phyloP scores from a whole-genome alignment of 352 stramenopile genomes.

The Pythium rhizo-oryzae region DNA sequence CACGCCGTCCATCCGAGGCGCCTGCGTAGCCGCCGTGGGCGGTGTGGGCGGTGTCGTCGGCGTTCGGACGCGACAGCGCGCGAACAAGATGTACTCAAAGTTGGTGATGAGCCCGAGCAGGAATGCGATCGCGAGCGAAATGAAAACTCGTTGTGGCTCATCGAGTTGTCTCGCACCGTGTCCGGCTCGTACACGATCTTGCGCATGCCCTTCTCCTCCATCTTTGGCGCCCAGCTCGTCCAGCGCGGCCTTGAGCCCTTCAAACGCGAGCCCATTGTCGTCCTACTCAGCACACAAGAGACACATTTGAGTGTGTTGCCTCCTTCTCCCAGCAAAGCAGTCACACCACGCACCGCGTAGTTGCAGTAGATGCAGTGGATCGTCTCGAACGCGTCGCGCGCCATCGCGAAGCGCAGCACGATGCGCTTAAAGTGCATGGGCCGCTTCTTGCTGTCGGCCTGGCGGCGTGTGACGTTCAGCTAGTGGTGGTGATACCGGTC shows the following conservation, averaged over 20 bases:
- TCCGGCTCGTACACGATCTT: conserved; percentile 90
- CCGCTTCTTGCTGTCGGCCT: conserved; percentile 49
- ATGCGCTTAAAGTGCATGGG: conserved; percentile 76
- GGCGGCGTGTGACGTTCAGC: conserved; percentile 56
- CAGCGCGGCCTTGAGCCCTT: conserved; percentile 65
- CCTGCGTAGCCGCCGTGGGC: too few species aligned
- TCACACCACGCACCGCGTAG: too few species aligned
- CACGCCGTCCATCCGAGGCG: conserved; percentile 7
- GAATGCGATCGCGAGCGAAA: conserved; percentile 84
- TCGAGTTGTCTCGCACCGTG: conserved; percentile 83
- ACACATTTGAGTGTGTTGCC: background rate
- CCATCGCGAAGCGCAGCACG: conserved; percentile 70
- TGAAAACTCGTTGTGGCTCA: conserved; percentile 89
- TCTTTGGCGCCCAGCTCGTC: conserved; percentile 59
- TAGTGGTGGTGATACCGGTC: conserved; percentile 48
- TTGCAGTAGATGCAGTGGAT: conserved; percentile 71
- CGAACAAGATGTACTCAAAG: conserved; percentile 54
- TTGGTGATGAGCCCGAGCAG: conserved; percentile 81
- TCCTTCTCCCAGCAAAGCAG: too few species aligned
- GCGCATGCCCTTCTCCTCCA: conserved; percentile 66
- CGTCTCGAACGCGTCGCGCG: conserved; percentile 61
- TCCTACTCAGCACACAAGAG: conserved; percentile 27
- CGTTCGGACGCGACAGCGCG: conserved; percentile 10
- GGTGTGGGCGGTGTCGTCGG: background rate
- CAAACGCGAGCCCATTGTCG: conserved; percentile 64